Evolutionary conservation across 2,329 filamentous ascomycete species (phyloP), one percentile per base, ranked within the genome.

Genomic region (Alternaria burnsii): DNA sequence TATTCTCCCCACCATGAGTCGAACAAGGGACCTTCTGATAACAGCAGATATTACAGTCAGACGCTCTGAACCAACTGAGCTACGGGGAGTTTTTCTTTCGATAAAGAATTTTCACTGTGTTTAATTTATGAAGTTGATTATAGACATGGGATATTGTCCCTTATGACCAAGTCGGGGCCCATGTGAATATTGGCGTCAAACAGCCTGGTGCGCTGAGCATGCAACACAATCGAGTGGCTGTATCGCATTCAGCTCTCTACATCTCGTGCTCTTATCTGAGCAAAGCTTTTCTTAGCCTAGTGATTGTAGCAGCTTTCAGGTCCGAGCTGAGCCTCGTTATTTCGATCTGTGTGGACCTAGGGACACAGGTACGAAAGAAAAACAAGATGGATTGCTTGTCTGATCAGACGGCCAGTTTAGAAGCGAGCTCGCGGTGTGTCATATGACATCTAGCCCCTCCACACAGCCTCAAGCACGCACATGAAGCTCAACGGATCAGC

Each of bases 1-100:
- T 38, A 18, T 22, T 75, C 73, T 75, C 73, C 73, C 65, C 71
- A 73, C 71, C 73, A 71, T 67, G 67, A 71, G 69, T 71, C 68
- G 68, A 71, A 71, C 67, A 67, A 69, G 68, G 65, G 68, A 71
- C 74, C 71, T 76, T 76, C 74, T 67, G 73, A 73, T 75, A 59
- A 69, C 71, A 75, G 70, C 59, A 41, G 62, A 66, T 69, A 73
- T 76, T 75, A 74, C 73, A 74, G 72, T 72, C 72, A 71, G 75
- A 76, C 72, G 74, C 74, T 71, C 75, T 76, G 68, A 74, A 72
- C 74, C 73, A 76, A 76, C 71, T 71, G 69, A 67, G 69, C 68
- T 67, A 71, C 68, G 68, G 63, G 68, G 68, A 71, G 59, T 63
- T 59, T 58, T 59, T 57, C n/a, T 48, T 62, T 47, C 47, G 58